Evolutionary conservation across 345 rosid genomes (phyloP), one percentile per base, ranked within the genome.

Genomic region (Passiflora organensis): DNA sequence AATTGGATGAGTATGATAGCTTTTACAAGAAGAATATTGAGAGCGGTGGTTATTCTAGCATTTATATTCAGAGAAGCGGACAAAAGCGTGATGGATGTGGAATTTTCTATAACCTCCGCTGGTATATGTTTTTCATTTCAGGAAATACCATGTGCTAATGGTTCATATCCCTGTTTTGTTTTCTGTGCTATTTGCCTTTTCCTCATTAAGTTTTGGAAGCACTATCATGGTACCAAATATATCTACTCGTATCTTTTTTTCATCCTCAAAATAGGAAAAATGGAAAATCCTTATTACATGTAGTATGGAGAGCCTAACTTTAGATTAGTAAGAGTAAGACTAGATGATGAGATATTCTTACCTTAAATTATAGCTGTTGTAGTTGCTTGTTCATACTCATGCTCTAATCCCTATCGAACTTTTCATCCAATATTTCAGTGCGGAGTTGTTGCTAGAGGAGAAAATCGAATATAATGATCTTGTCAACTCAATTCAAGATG

Each of bases 81-180:
- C 81, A 76, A 65, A 89, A 86, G 72, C 86, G 82, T 68, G 99
- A 93, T 56, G 97, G 99, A 16, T 89, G 96, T 70, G 96, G 78
- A 73, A 86, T 89, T 21, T 86, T 89, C 73, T 93, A 77, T 69
- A 84, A 80, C 76, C 76, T 65, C 42, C 64, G 72, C 72, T 46
- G 95, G 99, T 93, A 80, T 42, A 60, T 43, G 45, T 6, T 58
- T 44, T 23, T 23, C 12, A 48, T 14, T 32, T 18, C 8, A 2
- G 34, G 5, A 28, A 28, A 28, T 28, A 28, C 34, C 8, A 3
- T 28, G 34, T 28, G 34, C 34, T 28, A 8, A 28, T 28, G 34
- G 34, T 28, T 28, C 8, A 28, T 3, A 28, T 2, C 34, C 34
- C 8, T 28, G 8, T 28, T 28, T 28, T 28, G 34, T 28, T 2